phyloP scores from a whole-genome alignment of 2,329 filamentous ascomycete species.

The Purpureocillium lavendulum region DNA sequence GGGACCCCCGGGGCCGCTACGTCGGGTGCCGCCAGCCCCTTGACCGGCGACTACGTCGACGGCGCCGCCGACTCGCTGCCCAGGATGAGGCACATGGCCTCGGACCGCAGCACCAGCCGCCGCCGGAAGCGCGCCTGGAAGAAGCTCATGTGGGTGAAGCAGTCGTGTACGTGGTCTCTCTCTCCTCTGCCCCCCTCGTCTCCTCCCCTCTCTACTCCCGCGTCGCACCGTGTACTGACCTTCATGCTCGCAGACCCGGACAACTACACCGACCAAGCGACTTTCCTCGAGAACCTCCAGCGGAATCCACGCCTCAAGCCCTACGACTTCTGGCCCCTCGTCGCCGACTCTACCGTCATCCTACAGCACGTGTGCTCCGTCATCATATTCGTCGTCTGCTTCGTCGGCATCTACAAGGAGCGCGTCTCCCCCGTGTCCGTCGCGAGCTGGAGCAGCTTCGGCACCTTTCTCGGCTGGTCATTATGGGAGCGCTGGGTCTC shows the following conservation, averaged over 20 bases:
- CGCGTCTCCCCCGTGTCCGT: constrained; percentile 85
- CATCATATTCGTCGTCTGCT: constrained; percentile 88
- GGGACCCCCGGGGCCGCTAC: constrained; percentile 19
- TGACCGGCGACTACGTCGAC: constrained; percentile 25
- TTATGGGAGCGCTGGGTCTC: constrained; percentile 89
- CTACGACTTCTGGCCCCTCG: constrained; percentile 96
- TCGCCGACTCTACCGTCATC: constrained; percentile 91
- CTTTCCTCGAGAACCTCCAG: constrained; percentile 92
- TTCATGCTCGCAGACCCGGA: constrained; percentile 62
- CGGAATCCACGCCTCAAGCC: constrained; percentile 87
- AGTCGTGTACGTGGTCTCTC: constrained; percentile 58
- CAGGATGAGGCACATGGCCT: constrained; percentile 35
- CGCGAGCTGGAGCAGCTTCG: constrained; percentile 74
- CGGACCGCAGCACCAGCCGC: constrained; percentile 56
- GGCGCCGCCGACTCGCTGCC: constrained; percentile 19
- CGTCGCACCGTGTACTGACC: background rate
- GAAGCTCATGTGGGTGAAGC: constrained; percentile 96
- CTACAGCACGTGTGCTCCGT: constrained; percentile 95
- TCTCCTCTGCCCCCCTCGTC: background rate
- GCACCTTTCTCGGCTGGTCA: constrained; percentile 80
- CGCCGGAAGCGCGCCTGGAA: constrained; percentile 74
- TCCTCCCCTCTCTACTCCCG: background rate
- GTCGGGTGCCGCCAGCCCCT: no score
- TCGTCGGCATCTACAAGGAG: constrained; percentile 81
- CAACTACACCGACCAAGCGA: constrained; percentile 96